A percentile compares a stretch with the other conserved stretches of the same genome.
phyloP scores from a whole-genome alignment of 768 basidiomycete species.

The Mycena alexandri region DNA sequence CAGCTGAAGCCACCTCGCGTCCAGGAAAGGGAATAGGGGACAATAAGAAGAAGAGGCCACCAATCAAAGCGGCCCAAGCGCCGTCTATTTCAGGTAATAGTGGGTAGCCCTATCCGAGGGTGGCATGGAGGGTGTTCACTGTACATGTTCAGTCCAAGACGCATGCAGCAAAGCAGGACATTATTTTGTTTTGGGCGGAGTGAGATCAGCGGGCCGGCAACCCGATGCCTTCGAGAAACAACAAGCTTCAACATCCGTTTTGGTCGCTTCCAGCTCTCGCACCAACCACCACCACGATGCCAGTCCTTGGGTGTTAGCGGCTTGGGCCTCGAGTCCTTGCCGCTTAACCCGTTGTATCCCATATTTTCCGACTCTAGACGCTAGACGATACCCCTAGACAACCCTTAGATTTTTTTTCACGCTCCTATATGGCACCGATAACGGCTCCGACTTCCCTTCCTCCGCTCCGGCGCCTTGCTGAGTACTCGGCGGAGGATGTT shows the following conservation, averaged over 20 bases:
- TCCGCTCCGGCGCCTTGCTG: conserved; percentile 59
- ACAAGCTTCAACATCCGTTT: background rate
- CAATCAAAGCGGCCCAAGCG: conserved; percentile 15
- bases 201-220: too few species aligned
- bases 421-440: conserved; percentile 32
- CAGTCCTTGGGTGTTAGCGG: conserved; percentile 66
- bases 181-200: too few species aligned
- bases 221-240: background rate
- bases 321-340: conserved; percentile 56
- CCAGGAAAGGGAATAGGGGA: conserved; percentile 21
- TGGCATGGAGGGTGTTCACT: conserved; percentile 11
- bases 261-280: background rate
- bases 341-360: conserved; percentile 46
- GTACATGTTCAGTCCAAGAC: conserved; percentile 2
- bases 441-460: conserved; percentile 70
- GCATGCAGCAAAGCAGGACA: too few species aligned
- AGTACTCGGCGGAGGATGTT: conserved; percentile 52
- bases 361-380: conserved; percentile 25
- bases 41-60: conserved; percentile 13
- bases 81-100: background rate
- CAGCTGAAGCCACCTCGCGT: conserved; percentile 10
- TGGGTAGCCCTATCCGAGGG: background rate
- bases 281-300: conserved; percentile 52
- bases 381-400: conserved; percentile 43
- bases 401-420: conserved; percentile 38